These are phyloP conservation scores for Vaucheria bursata DNA, from an alignment of 352 stramenopile genomes.

Conservation along the genomic window DNA sequence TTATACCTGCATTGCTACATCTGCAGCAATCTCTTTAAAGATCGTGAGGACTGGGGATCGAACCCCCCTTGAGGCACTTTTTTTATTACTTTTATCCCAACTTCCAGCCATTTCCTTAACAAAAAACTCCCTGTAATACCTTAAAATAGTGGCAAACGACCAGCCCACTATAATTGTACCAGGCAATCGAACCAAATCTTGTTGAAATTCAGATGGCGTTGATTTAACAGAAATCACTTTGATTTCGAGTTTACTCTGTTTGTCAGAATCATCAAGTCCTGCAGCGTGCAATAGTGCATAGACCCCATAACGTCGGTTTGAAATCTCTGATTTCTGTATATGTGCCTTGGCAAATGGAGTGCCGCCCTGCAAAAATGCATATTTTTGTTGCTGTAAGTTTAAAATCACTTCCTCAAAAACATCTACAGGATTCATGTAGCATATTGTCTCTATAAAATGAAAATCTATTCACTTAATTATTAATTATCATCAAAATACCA, in stretches of 20 bases:
- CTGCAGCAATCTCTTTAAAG: slow-evolving; percentile 26
- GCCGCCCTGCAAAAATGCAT: slow-evolving; percentile 25
- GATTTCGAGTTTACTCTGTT: slow-evolving; percentile 35
- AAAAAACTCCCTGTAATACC: slow-evolving; percentile 27
- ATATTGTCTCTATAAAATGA: too few relatives aligned
- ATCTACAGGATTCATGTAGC: too few relatives aligned
- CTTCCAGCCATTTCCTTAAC: slow-evolving; percentile 20
- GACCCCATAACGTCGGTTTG: slow-evolving; percentile 35
- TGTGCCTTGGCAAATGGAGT: slow-evolving; percentile 37
- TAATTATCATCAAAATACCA: too few relatives aligned
- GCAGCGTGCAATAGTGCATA: slow-evolving; percentile 35
- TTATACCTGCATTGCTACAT: slow-evolving; percentile 29
- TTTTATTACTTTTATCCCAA: slow-evolving; percentile 14
- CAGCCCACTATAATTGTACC: slow-evolving; percentile 34
- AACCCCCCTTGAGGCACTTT: slow-evolving; percentile 14
- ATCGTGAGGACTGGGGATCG: slow-evolving; percentile 33
- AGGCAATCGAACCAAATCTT: slow-evolving; percentile 37
- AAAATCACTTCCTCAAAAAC: too few relatives aligned
- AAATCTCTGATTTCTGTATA: slow-evolving; percentile 35
- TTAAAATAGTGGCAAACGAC: slow-evolving; percentile 30
- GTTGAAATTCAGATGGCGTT: slow-evolving; percentile 8
- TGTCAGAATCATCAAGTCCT: slow-evolving; percentile 33
- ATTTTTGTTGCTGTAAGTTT: too few relatives aligned
- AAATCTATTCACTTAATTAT: too few relatives aligned
- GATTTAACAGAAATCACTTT: slow-evolving; percentile 35